Conservation (phyloP, 192 early-diverging fungal genomes). For the Backusella westeae region DNA sequence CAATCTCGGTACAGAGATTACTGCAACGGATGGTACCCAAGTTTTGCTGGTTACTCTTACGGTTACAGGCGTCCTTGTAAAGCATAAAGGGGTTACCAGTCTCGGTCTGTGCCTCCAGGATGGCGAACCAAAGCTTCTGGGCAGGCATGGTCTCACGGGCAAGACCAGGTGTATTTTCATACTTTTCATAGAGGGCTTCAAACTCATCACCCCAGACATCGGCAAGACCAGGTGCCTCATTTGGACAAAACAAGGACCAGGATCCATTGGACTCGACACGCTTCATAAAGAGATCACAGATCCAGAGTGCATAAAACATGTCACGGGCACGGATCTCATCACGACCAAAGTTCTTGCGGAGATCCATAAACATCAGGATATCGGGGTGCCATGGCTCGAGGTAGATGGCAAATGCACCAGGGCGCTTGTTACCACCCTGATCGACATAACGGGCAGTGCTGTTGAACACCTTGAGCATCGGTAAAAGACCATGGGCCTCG, state of each 20-base stretch:
- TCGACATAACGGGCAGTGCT: slow-evolving; percentile 98
- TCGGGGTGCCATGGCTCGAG: slow-evolving; percentile 99
- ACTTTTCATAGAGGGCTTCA: slow-evolving; percentile 75
- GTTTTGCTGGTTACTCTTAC: slow-evolving; percentile 99
- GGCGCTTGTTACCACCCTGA: slow-evolving; percentile 98
- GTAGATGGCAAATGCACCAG: slow-evolving; percentile 99
- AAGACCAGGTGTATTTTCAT: slow-evolving; percentile 75
- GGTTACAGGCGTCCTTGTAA: slow-evolving; percentile 99
- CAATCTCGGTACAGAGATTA: slow-evolving; percentile 98
- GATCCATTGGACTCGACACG: slow-evolving; percentile 90
- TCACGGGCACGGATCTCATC: slow-evolving; percentile 97
- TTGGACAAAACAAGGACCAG: slow-evolving; percentile 94
- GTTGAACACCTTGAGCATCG: slow-evolving; percentile 98
- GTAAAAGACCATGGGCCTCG: slow-evolving; percentile 94
- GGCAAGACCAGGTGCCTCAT: slow-evolving; percentile 87
- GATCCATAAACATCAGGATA: slow-evolving; percentile 92
- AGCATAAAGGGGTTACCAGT: slow-evolving; percentile 98
- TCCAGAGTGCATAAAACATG: slow-evolving; percentile 97
- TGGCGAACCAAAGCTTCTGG: slow-evolving; percentile 97
- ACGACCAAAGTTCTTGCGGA: slow-evolving; percentile 97
- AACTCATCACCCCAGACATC: slow-evolving; percentile 97
- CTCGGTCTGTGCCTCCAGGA: slow-evolving; percentile 94
- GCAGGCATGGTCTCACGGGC: slow-evolving; percentile 90
- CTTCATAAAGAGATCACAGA: slow-evolving; percentile 97
- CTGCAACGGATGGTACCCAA: slow-evolving; percentile 98